Evolutionary conservation across 2,329 filamentous ascomycete genomes (phyloP).

Genomic region (Fonsecaea pugnacius): DNA sequence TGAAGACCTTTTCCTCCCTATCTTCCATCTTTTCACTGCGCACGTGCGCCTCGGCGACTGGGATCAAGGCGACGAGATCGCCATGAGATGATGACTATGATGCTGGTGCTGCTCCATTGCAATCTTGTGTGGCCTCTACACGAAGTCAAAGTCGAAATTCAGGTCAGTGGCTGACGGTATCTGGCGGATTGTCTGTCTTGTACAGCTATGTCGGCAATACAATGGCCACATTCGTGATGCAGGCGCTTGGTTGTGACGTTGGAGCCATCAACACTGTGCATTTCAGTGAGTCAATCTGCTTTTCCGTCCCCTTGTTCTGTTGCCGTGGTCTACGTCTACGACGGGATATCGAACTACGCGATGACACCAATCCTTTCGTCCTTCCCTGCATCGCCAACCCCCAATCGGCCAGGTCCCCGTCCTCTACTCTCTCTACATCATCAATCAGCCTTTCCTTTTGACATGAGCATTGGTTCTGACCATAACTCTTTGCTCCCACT

Average conservation of each 20-base stretch:
- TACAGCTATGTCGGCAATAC: slow-evolving; percentile 94
- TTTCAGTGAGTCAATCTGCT: slow-evolving; percentile 71
- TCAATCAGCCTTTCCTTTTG: background rate
- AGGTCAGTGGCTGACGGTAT: background rate
- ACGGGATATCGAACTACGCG: background rate
- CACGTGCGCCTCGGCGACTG: background rate
- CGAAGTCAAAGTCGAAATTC: background rate
- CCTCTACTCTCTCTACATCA: background rate
- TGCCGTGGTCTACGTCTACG: background rate
- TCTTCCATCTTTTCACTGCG: background rate
- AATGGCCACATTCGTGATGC: slow-evolving; percentile 93
- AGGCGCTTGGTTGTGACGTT: slow-evolving; percentile 90
- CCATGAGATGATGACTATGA: background rate
- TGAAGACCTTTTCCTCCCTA: background rate
- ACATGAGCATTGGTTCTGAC: background rate
- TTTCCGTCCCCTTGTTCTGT: background rate
- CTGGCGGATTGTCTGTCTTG: background rate
- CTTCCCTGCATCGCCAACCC: slow-evolving; percentile 1
- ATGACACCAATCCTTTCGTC: background rate
- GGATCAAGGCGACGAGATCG: background rate
- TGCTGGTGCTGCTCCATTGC: background rate
- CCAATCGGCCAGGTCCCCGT: background rate
- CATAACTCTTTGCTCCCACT: background rate
- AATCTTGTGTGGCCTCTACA: background rate
- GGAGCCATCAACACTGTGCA: slow-evolving; percentile 94